A percentile compares a stretch with the other conserved stretches of the same genome.
Conservation (phyloP, 163 green algal species). For the Scenedesmus sp. region DNA sequence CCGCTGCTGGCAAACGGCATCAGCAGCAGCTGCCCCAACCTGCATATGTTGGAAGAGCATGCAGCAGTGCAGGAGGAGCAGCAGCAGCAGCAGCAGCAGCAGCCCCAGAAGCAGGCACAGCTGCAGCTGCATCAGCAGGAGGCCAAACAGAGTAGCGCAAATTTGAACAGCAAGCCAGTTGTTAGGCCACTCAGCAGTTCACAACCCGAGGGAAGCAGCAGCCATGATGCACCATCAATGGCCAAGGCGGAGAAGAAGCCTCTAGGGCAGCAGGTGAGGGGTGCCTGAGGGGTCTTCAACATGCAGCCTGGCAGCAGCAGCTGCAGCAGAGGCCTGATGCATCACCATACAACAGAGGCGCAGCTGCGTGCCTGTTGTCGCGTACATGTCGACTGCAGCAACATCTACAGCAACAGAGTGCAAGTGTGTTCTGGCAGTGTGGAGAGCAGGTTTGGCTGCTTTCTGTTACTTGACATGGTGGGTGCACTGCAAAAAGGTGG, state of each 20-base stretch:
- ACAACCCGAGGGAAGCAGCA: background rate
- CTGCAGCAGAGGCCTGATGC: background rate
- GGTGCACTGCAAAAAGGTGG: too few species aligned
- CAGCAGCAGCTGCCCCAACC: background rate
- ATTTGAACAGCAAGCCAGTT: background rate
- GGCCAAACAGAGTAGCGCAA: background rate
- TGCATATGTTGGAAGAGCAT: background rate
- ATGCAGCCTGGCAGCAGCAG: background rate
- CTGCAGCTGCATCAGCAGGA: background rate
- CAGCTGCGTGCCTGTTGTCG: too few species aligned
- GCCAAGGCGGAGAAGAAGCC: background rate
- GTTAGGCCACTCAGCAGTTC: background rate
- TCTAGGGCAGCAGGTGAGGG: background rate
- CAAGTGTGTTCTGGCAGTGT: too few species aligned
- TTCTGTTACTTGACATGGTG: too few species aligned
- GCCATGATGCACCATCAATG: background rate
- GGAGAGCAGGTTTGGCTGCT: too few species aligned
- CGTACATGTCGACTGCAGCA: too few species aligned
- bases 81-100: constrained; percentile 10
- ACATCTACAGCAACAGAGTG: too few species aligned
- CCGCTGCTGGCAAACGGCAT: constrained; percentile 1
- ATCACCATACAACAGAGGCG: too few species aligned
- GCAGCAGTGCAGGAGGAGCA: background rate
- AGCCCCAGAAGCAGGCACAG: background rate
- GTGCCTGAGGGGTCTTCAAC: background rate